phyloP scores from a whole-genome alignment of 495 filamentous ascomycete genomes.

The Saxispiralis lemnorum region DNA sequence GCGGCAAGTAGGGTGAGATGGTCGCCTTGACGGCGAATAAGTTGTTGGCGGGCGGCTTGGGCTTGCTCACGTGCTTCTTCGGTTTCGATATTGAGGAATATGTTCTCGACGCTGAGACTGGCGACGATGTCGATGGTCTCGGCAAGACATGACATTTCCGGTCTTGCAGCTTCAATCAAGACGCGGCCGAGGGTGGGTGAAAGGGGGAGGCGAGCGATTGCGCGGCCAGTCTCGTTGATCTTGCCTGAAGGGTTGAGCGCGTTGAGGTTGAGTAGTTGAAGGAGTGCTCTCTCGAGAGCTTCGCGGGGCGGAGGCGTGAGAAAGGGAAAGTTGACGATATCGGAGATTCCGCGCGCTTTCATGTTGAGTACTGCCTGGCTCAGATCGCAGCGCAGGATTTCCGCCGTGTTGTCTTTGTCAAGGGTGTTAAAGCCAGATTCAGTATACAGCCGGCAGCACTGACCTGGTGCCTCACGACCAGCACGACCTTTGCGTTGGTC shows the following conservation, averaged over 20 bases:
- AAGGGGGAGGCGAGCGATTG: conserved; percentile 70
- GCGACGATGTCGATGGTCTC: conserved; percentile 89
- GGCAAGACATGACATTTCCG: conserved; percentile 48
- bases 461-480: conserved; percentile 76
- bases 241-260: conserved; percentile 54
- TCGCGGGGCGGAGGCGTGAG: conserved; percentile 66
- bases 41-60: conserved; percentile 50
- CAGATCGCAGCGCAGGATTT: conserved; percentile 81
- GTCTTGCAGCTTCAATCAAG: conserved; percentile 57
- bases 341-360: conserved; percentile 76
- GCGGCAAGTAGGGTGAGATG: conserved; percentile 72
- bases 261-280: conserved; percentile 60
- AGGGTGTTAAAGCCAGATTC: conserved; percentile 55
- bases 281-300: conserved; percentile 62
- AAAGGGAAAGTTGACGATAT: conserved; percentile 69
- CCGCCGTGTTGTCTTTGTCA: conserved; percentile 59
- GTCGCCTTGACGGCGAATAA: conserved; percentile 72
- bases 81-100: conserved; percentile 62
- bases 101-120: conserved; percentile 70
- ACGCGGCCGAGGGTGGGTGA: conserved; percentile 67
- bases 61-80: conserved; percentile 71
- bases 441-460: conserved; percentile 82
- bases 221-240: conserved; percentile 55
- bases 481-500: conserved; percentile 86
- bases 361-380: conserved; percentile 75